Evolutionary conservation across 2,329 filamentous ascomycete genomes (phyloP).

Genomic region (Talaromyces marneffei): DNA sequence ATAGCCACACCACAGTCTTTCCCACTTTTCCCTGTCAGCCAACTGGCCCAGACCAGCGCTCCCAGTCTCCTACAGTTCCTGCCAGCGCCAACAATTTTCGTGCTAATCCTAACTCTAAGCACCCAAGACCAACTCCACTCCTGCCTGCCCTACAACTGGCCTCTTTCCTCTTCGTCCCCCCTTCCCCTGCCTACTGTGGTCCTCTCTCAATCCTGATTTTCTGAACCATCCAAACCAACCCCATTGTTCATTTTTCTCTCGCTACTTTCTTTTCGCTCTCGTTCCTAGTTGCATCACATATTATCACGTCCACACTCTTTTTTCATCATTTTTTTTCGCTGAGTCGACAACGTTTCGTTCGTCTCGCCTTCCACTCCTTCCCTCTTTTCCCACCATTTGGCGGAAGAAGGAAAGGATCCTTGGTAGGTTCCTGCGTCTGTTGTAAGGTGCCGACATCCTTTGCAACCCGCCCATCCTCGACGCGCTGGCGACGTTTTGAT

Average conservation of each 20-base stretch:
- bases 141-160: slow-evolving; percentile 17
- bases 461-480: neutral
- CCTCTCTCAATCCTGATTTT: slow-evolving; percentile 1
- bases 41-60: neutral
- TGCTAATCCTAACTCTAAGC: slow-evolving; percentile 3
- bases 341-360: slow-evolving; percentile 4
- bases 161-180: slow-evolving; percentile 16
- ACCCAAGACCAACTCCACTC: slow-evolving; percentile 17
- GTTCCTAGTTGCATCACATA: slow-evolving; percentile 16
- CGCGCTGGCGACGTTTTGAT: neutral
- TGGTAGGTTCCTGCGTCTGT: slow-evolving; percentile 7
- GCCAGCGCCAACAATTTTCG: slow-evolving; percentile 24
- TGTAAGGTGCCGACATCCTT: neutral
- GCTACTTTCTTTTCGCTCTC: slow-evolving; percentile 15
- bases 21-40: slow-evolving; percentile 1
- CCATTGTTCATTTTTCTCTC: slow-evolving; percentile 19
- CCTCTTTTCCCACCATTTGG: slow-evolving; percentile 24
- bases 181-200: slow-evolving; percentile 20
- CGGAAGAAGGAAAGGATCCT: slow-evolving; percentile 19
- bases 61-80: slow-evolving; percentile 4
- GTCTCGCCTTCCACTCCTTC: slow-evolving; percentile 19
- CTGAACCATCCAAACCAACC: slow-evolving; percentile 21
- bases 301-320: slow-evolving; percentile 19
- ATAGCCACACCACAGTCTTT: slow-evolving; percentile 25
- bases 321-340: slow-evolving; percentile 20